Conservation (phyloP, 2,329 filamentous ascomycete species). For the Verticillium zaregamsianum region DNA sequence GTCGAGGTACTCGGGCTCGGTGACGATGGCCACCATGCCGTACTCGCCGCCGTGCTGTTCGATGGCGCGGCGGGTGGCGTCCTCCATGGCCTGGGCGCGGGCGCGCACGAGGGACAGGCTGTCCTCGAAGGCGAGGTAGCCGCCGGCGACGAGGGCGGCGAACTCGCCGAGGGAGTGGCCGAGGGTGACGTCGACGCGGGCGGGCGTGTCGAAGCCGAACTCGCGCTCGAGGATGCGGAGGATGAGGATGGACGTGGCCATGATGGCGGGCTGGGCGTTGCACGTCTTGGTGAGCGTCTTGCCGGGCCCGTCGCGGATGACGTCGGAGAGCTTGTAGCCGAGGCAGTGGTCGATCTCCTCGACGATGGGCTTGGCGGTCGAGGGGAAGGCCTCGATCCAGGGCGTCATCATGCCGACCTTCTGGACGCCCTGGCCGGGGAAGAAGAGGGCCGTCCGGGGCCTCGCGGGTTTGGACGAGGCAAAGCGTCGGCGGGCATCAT, state of each 20-base stretch:
- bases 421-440: constrained; percentile 83
- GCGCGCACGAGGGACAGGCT: constrained; percentile 72
- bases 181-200: constrained; percentile 75
- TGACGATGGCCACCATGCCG: constrained; percentile 91
- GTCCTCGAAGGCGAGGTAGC: constrained; percentile 73
- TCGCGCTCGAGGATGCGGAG: constrained; percentile 81
- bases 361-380: constrained; percentile 69
- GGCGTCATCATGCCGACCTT: constrained; percentile 81
- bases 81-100: constrained; percentile 79
- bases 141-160: constrained; percentile 80
- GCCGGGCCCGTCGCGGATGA: constrained; percentile 79
- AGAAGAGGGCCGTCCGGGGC: constrained; percentile 56
- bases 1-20: constrained; percentile 72
- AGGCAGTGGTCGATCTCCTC: constrained; percentile 81
- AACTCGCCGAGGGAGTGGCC: constrained; percentile 94
- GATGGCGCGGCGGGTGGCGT: constrained; percentile 64
- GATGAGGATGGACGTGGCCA: constrained; percentile 90
- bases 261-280: constrained; percentile 92
- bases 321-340: constrained; percentile 67
- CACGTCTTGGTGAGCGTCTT: constrained; percentile 73
- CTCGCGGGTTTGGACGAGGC: constrained; percentile 28
- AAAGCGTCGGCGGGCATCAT: constrained; percentile 14
- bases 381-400: constrained; percentile 83
- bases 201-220: constrained; percentile 68
- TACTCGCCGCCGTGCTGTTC: constrained; percentile 73